Evolutionary conservation across 495 filamentous ascomycete species (phyloP).

Genomic region (Umbilicaria muhlenbergii): DNA sequence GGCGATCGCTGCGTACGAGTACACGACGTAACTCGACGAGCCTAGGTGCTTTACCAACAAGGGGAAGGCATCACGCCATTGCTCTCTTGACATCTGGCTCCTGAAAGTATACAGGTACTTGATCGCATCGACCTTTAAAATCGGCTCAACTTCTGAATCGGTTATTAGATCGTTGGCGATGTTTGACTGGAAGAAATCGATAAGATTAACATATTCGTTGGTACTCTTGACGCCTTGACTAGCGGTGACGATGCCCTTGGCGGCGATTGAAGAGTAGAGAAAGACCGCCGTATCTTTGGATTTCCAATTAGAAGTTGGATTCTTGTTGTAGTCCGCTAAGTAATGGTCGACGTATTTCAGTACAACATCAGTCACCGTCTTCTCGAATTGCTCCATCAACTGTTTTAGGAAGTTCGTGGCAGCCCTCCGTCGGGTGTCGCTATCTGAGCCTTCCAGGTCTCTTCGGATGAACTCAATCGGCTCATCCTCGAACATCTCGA

Average conservation of each 20-base stretch:
- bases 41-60: conserved; percentile 79
- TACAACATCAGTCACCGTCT: conserved; percentile 65
- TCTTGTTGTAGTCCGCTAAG: conserved; percentile 48
- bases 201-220: conserved; percentile 67
- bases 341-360: conserved; percentile 69
- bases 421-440: conserved; percentile 77
- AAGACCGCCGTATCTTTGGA: conserved; percentile 95
- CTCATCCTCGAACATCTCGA: conserved; percentile 95
- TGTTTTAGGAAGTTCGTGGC: conserved; percentile 86
- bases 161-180: conserved; percentile 69
- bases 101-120: conserved; percentile 95
- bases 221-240: conserved; percentile 79
- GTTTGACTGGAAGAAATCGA: conserved; percentile 83
- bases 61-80: conserved; percentile 79
- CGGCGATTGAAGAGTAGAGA: conserved; percentile 84
- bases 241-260: conserved; percentile 72
- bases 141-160: conserved; percentile 50
- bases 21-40: conserved; percentile 82
- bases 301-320: conserved; percentile 71
- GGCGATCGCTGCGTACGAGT: conserved; percentile 91
- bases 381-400: conserved; percentile 76
- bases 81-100: conserved; percentile 67
- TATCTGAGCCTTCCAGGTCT: conserved; percentile 92
- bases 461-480: conserved; percentile 96
- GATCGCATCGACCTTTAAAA: conserved; percentile 93